Percentiles rank a stretch among this genome's conserved stretches.
These are phyloP conservation scores for Myxozyma lipomycoides DNA, from an alignment of 805 yeast genomes.

Conservation along the genomic window DNA sequence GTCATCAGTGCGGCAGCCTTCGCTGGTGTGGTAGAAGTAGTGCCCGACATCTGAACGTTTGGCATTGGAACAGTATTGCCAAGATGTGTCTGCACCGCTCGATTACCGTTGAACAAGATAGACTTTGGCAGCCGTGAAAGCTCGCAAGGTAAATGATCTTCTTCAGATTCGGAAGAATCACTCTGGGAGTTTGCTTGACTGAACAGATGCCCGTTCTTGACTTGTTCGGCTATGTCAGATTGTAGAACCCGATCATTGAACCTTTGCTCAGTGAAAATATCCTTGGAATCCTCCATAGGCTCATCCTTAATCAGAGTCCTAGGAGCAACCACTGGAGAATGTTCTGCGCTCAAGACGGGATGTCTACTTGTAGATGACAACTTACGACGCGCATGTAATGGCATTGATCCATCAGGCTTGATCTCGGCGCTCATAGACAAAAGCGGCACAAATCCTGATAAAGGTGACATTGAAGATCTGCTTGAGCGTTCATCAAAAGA, in stretches of 20 bases:
- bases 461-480: neutral
- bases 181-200: no score
- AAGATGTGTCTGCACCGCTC: conserved; percentile 1
- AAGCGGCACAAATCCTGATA: conserved; percentile 2
- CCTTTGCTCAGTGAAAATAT: neutral
- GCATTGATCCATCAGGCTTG: conserved; percentile 9
- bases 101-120: conserved; percentile 5
- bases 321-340: neutral
- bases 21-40: conserved; percentile 3
- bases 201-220: neutral
- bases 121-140: conserved; percentile 6
- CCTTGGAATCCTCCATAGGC: neutral
- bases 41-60: neutral
- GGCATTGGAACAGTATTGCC: conserved; percentile 5
- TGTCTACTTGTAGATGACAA: neutral
- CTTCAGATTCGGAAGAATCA: conserved; percentile 13
- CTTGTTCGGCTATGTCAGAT: neutral
- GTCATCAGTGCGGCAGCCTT: conserved; percentile 22
- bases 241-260: neutral
- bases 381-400: conserved; percentile 9
- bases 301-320: neutral
- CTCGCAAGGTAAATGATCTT: conserved; percentile 8
- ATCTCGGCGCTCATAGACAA: conserved; percentile 5
- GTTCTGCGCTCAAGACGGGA: conserved; percentile 1
- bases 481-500: neutral